phyloP scores from a whole-genome alignment of 805 yeast genomes.

The Kregervanrija fluxuum region DNA sequence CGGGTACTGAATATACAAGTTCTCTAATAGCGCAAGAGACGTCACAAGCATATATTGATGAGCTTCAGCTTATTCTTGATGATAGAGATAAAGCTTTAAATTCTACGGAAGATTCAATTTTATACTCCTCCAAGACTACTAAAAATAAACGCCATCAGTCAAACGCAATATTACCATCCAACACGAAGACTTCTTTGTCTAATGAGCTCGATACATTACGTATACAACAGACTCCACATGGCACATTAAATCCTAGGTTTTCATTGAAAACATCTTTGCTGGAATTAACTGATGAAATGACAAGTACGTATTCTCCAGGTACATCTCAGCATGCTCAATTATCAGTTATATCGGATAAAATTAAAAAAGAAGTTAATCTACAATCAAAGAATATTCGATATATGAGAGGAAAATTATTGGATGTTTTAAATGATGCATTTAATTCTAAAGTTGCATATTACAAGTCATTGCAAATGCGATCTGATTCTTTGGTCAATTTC shows the following conservation, averaged over 20 bases:
- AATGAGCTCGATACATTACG: conserved; percentile 16
- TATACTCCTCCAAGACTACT: neutral
- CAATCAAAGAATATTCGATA: conserved; percentile 36
- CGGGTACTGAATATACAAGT: conserved; percentile 72
- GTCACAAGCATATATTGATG: conserved; percentile 51
- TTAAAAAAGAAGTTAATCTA: conserved; percentile 30
- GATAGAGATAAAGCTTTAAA: conserved; percentile 35
- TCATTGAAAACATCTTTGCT: conserved; percentile 18
- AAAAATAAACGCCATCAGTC: conserved; percentile 1
- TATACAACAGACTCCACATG: conserved; percentile 25
- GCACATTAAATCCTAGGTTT: conserved; percentile 26
- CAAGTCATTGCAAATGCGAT: conserved; percentile 74
- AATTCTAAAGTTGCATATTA: conserved; percentile 79
- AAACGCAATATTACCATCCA: neutral
- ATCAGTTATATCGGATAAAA: neutral
- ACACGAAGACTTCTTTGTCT: neutral
- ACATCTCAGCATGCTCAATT: conserved; percentile 1
- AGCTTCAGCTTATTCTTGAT: conserved; percentile 38
- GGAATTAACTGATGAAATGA: conserved; percentile 17
- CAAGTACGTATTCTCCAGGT: neutral
- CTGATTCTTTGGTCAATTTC: conserved; percentile 67
- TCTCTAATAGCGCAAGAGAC: conserved; percentile 72
- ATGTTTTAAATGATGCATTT: conserved; percentile 54
- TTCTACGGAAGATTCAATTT: conserved; percentile 19
- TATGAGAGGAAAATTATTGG: conserved; percentile 41